Base-by-base conservation (phyloP, 1,284 basidiomycete species). In the Tremellales sp. region DNA sequence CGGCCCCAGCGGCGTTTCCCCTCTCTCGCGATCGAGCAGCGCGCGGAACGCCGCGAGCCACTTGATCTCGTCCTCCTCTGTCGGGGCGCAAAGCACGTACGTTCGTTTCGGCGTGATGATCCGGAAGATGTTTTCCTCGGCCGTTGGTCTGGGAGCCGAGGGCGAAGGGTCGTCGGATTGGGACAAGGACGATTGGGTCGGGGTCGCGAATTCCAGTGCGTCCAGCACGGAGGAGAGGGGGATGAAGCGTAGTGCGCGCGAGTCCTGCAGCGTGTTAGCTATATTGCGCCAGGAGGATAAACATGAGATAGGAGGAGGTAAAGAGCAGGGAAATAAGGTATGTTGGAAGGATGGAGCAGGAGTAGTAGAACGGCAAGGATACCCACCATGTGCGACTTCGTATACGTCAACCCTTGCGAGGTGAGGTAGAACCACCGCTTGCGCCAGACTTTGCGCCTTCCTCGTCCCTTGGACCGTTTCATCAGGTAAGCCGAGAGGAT, bases 41-140 rank as follows among this genome's bases (percentile, higher is more conserved):
- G 91, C 91, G 45, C 90, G 84, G 38, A 98, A 81, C 8, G 93
- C 91, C 37, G 90, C 90, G 34, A 98, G 77, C 95, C 95, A 99
- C 69, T 87, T 88, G 72, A 98, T 95, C 75, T 98, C 95, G 61
- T 98, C 94, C 61, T 97, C 95, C 71, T 98, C 95, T 47, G 81
- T 86, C 3, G 95, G 94, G 9, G 94, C 95, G 62, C 92, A 97
- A 18, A 97, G 77, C 48, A 97, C 73, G 53, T 90, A 78, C 19
- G 87, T 85, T 47, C 91, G 81, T 71, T 94, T 93, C 49, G 91
- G 92, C 26, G 92, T 97, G 58, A 98, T 87, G 52, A 98, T 86
- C 74, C 95, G 91, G 81, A 98, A 97, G 43, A 86, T 88, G 66
- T 85, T 78, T 36, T 75, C 72, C 24, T 71, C 53, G 18, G 33